Evolutionary conservation across 73 alveolate genomes (phyloP), one percentile per base, ranked within the genome.

Genomic region (Paramecium bursaria): DNA sequence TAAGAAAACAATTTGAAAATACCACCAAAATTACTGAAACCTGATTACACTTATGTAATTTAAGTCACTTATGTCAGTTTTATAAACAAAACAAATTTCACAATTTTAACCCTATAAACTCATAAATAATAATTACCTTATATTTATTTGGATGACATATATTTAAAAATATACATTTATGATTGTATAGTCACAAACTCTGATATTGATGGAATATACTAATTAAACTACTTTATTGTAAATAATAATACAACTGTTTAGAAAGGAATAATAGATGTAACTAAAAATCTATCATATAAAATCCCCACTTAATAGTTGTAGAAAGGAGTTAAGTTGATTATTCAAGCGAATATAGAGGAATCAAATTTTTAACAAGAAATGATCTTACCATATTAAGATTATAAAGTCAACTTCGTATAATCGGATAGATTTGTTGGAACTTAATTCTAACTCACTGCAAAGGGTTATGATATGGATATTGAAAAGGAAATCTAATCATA

Each of bases 171-270:
- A 1, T 51, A 51, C 15, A 44, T 51, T 51, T 51, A 25, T 22
- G 74, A 51, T 51, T 51, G 74, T 51, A 1, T 26, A 51, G 4
- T 51, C 46, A n/a, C n/a, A n/a, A n/a, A n/a, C n/a, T 14, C 74
- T 21, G 74, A 51, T 51, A 51, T 51, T 33, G 27, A 51, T n/a
- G n/a, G n/a, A n/a, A n/a, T n/a, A 51, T 26, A 19, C 15, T 33
- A 51, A 51, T 51, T 51, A 2, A 51, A 21, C 27, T 21, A 25
- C 11, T 6, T 22, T 9, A 51, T 51, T 1, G 13, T 26, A 14
- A 22, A 25, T 51, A 25, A 17, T 5, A 44, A 51, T 51, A 0
- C 74, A 7, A 1, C 23, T 4, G 27, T 26, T 51, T 15, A 51
- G n/a, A 51, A 33, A 2, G 23, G 27, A 33, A 51, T 51, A 25